phyloP scores from a whole-genome alignment of 257 asterid species.

The Leptodermis oblonga region DNA sequence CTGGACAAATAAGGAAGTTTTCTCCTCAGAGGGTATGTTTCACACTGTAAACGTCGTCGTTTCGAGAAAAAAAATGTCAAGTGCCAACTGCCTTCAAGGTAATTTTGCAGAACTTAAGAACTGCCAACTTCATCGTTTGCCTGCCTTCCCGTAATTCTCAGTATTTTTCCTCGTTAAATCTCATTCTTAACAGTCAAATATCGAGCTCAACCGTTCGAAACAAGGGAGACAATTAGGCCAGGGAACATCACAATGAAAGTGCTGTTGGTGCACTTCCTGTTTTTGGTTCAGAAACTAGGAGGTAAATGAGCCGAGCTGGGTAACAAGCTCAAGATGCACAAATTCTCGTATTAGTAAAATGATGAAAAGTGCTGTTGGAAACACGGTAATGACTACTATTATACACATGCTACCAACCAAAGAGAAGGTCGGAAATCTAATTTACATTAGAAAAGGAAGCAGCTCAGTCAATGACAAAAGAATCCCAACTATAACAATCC shows the following conservation, averaged over 20 bases:
- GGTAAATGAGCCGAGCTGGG: too few relatives aligned
- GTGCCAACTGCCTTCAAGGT: too few relatives aligned
- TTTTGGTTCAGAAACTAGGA: too few relatives aligned
- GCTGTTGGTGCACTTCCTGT: too few relatives aligned
- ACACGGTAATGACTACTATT: neutral
- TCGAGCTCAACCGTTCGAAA: too few relatives aligned
- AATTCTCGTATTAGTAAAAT: neutral
- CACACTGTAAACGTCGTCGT: neutral
- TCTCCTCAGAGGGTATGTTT: neutral
- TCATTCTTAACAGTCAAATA: too few relatives aligned
- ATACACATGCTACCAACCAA: conserved; percentile 16
- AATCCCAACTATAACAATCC: conserved; percentile 1
- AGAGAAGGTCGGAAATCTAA: conserved; percentile 7
- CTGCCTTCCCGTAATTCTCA: neutral
- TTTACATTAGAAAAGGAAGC: conserved; percentile 9
- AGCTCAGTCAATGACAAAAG: conserved; percentile 6
- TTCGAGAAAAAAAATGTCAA: too few relatives aligned
- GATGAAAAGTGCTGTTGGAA: neutral
- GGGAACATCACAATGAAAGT: too few relatives aligned
- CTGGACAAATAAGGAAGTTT: neutral
- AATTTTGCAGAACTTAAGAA: neutral
- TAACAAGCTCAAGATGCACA: too few relatives aligned
- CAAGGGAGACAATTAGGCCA: too few relatives aligned
- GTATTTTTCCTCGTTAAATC: too few relatives aligned
- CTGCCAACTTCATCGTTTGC: neutral